phyloP scores from a whole-genome alignment of 257 asterid species.

The Nicotiana attenuata region DNA sequence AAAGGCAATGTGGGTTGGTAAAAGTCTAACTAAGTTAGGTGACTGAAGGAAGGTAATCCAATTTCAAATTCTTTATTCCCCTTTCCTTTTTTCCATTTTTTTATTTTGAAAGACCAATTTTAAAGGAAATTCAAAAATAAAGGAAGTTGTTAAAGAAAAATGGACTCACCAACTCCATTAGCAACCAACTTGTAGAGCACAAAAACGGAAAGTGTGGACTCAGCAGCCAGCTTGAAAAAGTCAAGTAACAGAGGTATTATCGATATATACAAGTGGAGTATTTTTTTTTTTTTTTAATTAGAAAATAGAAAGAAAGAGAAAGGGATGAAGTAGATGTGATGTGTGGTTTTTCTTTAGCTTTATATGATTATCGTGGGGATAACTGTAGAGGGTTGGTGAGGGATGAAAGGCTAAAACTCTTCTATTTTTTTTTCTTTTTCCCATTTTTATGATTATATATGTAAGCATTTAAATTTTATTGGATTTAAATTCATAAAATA shows the following conservation, averaged over 20 bases:
- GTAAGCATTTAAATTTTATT: no score
- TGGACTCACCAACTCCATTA: slow-evolving; percentile 16
- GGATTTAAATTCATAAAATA: no score
- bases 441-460: no score
- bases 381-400: no score
- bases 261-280: neutral
- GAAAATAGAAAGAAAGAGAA: neutral
- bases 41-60: neutral
- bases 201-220: neutral
- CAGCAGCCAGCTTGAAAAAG: neutral
- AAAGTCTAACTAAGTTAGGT: neutral
- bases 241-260: neutral
- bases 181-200: neutral
- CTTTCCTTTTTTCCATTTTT: neutral
- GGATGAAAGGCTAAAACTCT: no score
- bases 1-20: slow-evolving; percentile 3
- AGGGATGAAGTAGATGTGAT: neutral
- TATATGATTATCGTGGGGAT: neutral
- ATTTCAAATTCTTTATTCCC: neutral
- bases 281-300: no score
- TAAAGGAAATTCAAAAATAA: neutral
- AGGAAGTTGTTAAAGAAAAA: neutral
- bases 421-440: no score
- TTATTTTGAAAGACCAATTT: neutral
- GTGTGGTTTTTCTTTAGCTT: neutral